Evolutionary conservation across 2,329 filamentous ascomycete genomes (phyloP), one percentile per base, ranked within the genome.

Genomic region (Clonostachys solani): DNA sequence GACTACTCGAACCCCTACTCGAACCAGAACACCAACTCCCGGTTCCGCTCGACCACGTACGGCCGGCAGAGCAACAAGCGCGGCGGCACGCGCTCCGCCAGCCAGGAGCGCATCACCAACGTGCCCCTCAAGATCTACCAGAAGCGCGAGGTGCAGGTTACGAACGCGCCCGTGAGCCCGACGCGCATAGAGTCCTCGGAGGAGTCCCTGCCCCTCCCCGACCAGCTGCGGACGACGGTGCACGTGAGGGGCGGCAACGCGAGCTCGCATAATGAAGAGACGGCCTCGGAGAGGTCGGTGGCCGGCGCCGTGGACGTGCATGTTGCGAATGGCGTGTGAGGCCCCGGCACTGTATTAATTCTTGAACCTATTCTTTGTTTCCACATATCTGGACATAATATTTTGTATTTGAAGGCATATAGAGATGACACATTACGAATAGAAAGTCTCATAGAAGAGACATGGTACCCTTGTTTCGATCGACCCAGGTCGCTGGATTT

Each of bases 51-150:
- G 13, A 43, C 42, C 6, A 29, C 42, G 6, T 43, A 43, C 42
- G 42, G 42, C 42, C 42, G 19, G 13, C 43, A 40, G n/a, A 34
- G 40, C 12, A 43, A 16, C 40, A 16, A 46, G 19, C 29, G 40
- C 37, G 29, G 17, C 23, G 17, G n/a, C 16, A n/a, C 15, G 15
- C 44, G 44, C 12, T 29, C 16, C 34, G 35, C 44, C 36, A 47
- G 45, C 41, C 36, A 47, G 45, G 45, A 47, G 45, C 40, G 40
- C 40, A 47, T 47, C 17, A 43, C 40, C 43, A 19, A 36, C 13
- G 78, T 56, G 15, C 52, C 54, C 9, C 46, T 57, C 10, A 51
- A 52, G 36, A 56, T 54, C 23, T 56, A 57, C 40, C 48, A 57
- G 43, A 52, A 54, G 12, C 47, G 44, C 18, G 50, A 56, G 41